Base-by-base conservation (phyloP, 2,329 filamentous ascomycete species). In the Trematosphaeria pertusa region DNA sequence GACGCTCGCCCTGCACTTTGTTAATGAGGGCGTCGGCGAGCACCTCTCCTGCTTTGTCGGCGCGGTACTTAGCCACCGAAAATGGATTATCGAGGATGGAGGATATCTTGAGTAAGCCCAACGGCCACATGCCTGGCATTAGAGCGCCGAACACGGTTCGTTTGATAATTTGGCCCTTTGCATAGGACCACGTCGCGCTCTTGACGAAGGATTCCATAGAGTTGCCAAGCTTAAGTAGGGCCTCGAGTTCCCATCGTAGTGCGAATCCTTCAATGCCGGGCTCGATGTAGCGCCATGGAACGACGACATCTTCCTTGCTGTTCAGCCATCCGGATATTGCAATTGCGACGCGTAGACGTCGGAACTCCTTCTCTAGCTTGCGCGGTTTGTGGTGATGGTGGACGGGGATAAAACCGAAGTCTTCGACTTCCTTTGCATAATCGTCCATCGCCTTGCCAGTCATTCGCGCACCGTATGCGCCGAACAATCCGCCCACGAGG, bases 391-490 rank as follows among this genome's bases (percentile, higher is more conserved):
- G 66, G 21, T 56, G 64, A 37, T 61, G 55, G 38, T 68, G 68
- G 12, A 96, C 77, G 0, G 91, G 89, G 9, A 96, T 73, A 61
- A 97, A 89, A 0, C 85, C 90, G 70, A 97, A 96, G 64, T 97
- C 92, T 60, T 90, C 85, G 12, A 97, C 87, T 55, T 96, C 91
- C 58, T 85, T 86, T 9, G 88, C 83, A 67, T 95, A 96, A n/a
- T 87, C 80, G 55, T 96, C 90, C 80, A 97, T 88, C 79, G 92
- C 90, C 68, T 91, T 87, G 41, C 86, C 85, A 0, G 88, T 89
- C 80, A 96, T 92, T 26, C 87, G 84, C 1, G 87, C 86, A 33
- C 89, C 89, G 65, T 95, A 96, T n/a, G 94, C 89, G 7, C 94
- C 94, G 64, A 97, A 97, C 30, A 97, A 76, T 28, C 88, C 85